Base-by-base conservation (phyloP, 495 filamentous ascomycete species). In the Talaromyces stipitatus region DNA sequence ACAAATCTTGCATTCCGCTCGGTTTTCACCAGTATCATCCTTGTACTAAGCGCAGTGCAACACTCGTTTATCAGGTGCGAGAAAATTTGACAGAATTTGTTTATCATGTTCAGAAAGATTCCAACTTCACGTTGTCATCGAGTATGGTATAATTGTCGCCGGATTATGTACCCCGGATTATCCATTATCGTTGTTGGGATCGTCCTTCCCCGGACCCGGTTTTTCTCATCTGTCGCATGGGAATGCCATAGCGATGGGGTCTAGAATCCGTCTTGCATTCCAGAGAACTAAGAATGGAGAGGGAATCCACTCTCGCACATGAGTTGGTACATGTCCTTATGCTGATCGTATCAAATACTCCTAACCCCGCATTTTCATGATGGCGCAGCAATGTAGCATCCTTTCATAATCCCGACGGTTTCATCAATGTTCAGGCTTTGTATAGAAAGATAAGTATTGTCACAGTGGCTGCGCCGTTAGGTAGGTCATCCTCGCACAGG, bases 231-330 rank as follows among this genome's bases (percentile, higher is more conserved):
- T 16, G 36, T 18, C 36, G 36, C 8, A 18, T 41, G n/a, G 36
- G 18, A 41, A 41, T 41, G 36, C 18, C n/a, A 41, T 7, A 16
- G 36, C 36, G n/a, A 41, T 41, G 36, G 36, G 18, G 36, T 41
- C 36, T 41, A 20, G 36, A 41, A 16, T 41, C 16, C n/a, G 16
- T 41, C 36, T 14, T 41, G 16, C 36, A 14, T 41, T 41, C n/a
- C n/a, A n/a, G n/a, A n/a, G n/a, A n/a, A n/a, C n/a, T 18, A 4
- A 41, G 36, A 41, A 16, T 41, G 36, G 36, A 41, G 36, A 41
- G 36, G n/a, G 36, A 48, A 48, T 48, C 45, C 45, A 48, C 45
- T 48, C 24, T 4, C 45, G 45, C 45, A 48, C 45, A 48, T 48
- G 45, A 2, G 10, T 24, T 27, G 24, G 24, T 24, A 48, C 20